phyloP scores from a whole-genome alignment of 2,329 filamentous ascomycete genomes.

The Fusarium sp. region DNA sequence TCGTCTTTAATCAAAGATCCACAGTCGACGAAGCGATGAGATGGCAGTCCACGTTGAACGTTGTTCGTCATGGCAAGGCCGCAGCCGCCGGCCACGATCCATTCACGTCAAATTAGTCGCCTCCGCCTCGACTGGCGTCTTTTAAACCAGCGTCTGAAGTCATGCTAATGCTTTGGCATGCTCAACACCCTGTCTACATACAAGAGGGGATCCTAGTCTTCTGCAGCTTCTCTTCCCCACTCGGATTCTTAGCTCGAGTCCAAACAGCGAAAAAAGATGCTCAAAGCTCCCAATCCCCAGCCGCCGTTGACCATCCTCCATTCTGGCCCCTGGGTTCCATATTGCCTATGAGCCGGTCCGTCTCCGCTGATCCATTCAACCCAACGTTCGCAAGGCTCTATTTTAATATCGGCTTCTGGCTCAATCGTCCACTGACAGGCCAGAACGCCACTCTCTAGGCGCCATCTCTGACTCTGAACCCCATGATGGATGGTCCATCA shows the following conservation, averaged over 20 bases:
- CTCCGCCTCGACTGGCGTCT: conserved; percentile 35
- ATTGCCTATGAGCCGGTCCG: conserved; percentile 45
- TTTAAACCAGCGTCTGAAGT: conserved; percentile 23
- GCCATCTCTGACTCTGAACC: conserved; percentile 58
- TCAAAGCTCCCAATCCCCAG: conserved; percentile 43
- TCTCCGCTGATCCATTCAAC: conserved; percentile 49
- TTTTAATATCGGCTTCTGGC: conserved; percentile 58
- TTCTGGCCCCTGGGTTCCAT: conserved; percentile 41
- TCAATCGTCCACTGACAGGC: conserved; percentile 58
- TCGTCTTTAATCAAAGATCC: conserved; percentile 32
- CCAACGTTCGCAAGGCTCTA: conserved; percentile 53
- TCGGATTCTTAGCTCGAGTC: conserved; percentile 35
- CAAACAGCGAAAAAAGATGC: conserved; percentile 32
- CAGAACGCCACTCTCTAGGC: conserved; percentile 56
- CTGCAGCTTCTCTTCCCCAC: conserved; percentile 43
- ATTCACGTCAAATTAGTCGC: conserved; percentile 40
- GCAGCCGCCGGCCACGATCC: conserved; percentile 38
- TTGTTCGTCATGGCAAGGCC: conserved; percentile 37
- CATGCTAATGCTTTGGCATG: conserved; percentile 15
- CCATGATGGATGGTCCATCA: conserved; percentile 45
- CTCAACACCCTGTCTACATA: conserved; percentile 20
- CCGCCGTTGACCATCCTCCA: conserved; percentile 42
- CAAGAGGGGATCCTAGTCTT: conserved; percentile 40
- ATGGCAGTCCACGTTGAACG: conserved; percentile 30
- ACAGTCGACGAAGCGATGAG: conserved; percentile 27